Conservation (phyloP, 306 rosid genomes). For the Vigna unguiculata region DNA sequence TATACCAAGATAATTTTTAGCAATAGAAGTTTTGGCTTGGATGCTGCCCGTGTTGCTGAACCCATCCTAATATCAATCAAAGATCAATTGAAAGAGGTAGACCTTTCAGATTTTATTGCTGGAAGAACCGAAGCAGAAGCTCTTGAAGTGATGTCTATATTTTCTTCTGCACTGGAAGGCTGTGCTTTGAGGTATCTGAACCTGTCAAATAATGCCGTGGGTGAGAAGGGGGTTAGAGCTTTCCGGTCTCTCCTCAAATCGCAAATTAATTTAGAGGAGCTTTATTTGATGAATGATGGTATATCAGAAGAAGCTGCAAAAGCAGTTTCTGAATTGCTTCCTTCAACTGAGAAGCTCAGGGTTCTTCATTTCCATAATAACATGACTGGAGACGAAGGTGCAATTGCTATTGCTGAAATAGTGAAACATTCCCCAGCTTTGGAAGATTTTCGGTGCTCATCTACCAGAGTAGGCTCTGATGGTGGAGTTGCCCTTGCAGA, state of each 20-base stretch:
- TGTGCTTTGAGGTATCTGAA: slow-evolving; percentile 67
- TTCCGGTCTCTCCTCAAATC: slow-evolving; percentile 75
- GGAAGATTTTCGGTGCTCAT: slow-evolving; percentile 89
- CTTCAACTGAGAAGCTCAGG: slow-evolving; percentile 81
- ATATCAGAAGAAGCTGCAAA: slow-evolving; percentile 96
- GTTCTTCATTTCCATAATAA: slow-evolving; percentile 91
- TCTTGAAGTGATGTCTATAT: slow-evolving; percentile 76
- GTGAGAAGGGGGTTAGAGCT: slow-evolving; percentile 84
- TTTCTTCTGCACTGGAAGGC: slow-evolving; percentile 84
- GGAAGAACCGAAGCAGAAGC: slow-evolving; percentile 89
- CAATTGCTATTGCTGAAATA: slow-evolving; percentile 70
- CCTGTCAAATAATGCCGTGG: slow-evolving; percentile 88
- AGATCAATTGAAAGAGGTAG: slow-evolving; percentile 76
- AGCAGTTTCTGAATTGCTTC: slow-evolving; percentile 82
- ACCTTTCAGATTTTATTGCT: slow-evolving; percentile 84
- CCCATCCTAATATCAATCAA: slow-evolving; percentile 68
- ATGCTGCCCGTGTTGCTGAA: slow-evolving; percentile 77
- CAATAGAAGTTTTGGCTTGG: slow-evolving; percentile 89
- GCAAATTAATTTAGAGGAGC: slow-evolving; percentile 77
- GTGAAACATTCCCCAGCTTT: slow-evolving; percentile 67
- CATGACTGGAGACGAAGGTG: slow-evolving; percentile 70
- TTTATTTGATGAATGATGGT: slow-evolving; percentile 92
- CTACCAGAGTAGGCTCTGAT: slow-evolving; percentile 83
- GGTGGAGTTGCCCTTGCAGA: slow-evolving; percentile 83
- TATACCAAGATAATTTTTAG: slow-evolving; percentile 77